A percentile compares a stretch with the other conserved stretches of the same genome.
Evolutionary conservation across 2,329 filamentous ascomycete genomes (phyloP).

Genomic region (Aspergillus novofumigatus): DNA sequence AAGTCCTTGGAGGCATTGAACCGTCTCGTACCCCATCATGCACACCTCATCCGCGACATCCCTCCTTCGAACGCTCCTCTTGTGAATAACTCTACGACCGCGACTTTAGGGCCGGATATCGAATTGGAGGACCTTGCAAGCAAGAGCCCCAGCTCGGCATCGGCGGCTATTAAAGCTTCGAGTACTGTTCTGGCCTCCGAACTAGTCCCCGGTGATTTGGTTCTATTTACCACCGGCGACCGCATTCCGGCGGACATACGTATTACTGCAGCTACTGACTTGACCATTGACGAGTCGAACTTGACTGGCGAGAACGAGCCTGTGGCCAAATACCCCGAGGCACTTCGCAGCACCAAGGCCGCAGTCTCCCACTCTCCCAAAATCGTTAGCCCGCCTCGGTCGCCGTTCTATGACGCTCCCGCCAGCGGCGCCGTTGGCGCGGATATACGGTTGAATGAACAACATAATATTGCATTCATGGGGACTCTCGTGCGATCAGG

Average conservation of each 20-base stretch:
- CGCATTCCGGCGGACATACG: conserved; percentile 94
- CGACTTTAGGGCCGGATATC: conserved; percentile 35
- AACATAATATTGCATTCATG: conserved; percentile 96
- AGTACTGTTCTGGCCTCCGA: conserved; percentile 81
- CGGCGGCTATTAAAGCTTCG: conserved; percentile 68
- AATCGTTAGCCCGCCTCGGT: conserved; percentile 40
- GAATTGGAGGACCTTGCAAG: conserved; percentile 48
- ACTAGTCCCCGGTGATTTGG: conserved; percentile 86
- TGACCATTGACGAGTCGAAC: conserved; percentile 95
- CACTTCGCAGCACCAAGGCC: conserved; percentile 41
- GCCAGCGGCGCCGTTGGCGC: conserved; percentile 57
- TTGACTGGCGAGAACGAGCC: conserved; percentile 95
- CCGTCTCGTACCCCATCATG: conserved; percentile 89
- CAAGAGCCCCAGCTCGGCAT: conserved; percentile 50
- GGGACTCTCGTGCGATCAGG: conserved; percentile 93
- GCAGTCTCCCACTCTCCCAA: conserved; percentile 30
- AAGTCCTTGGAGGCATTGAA: conserved; percentile 95
- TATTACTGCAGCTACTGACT: conserved; percentile 82
- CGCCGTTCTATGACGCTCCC: conserved; percentile 57
- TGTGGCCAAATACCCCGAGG: conserved; percentile 70
- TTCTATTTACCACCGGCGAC: conserved; percentile 92
- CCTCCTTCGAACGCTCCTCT: conserved; percentile 21
- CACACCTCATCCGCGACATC: conserved; percentile 76
- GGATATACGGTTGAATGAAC: conserved; percentile 66
- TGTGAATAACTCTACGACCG: conserved; percentile 17